Conservation (phyloP, 2,329 filamentous ascomycete genomes). For the Fusarium xylarioides region DNA sequence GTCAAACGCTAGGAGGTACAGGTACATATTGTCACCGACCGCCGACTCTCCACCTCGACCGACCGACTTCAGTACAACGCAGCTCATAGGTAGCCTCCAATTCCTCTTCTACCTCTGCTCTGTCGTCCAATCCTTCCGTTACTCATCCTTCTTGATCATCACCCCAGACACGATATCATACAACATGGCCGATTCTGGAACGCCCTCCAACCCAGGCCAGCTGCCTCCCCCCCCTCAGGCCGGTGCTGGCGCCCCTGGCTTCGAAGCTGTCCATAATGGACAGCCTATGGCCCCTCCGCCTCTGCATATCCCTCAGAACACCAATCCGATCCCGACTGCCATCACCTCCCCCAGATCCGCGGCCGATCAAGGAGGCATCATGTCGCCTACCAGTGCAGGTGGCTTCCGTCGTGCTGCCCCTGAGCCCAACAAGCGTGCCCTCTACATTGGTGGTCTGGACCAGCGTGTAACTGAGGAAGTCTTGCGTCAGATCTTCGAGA, state of each 20-base stretch:
- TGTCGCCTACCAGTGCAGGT: conserved; percentile 85
- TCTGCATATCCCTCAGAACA: conserved; percentile 95
- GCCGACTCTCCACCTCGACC: conserved; percentile 43
- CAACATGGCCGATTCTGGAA: conserved; percentile 81
- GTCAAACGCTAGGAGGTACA: conserved; percentile 41
- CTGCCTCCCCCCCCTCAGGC: conserved; percentile 76
- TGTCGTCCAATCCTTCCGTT: conserved; percentile 25
- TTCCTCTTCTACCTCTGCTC: conserved; percentile 32
- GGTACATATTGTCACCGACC: conserved; percentile 42
- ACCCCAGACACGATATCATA: conserved; percentile 27
- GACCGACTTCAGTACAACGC: conserved; percentile 35
- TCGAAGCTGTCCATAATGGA: conserved; percentile 76
- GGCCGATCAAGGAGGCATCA: conserved; percentile 69
- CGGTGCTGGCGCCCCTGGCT: conserved; percentile 77
- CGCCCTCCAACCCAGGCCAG: conserved; percentile 69
- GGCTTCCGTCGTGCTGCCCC: conserved; percentile 91
- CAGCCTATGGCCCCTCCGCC: conserved; percentile 88
- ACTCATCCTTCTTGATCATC: conserved; percentile 26
- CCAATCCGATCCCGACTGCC: conserved; percentile 91
- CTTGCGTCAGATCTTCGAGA: conserved; percentile 97
- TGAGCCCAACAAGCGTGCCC: conserved; percentile 96
- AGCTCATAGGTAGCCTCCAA: conserved; percentile 43
- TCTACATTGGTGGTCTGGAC: conserved; percentile 96
- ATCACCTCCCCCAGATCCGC: conserved; percentile 88
- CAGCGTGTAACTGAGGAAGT: conserved; percentile 96